Percentiles rank a stretch among this genome's conserved stretches.
These are phyloP conservation scores for Gossypium laxum DNA, from an alignment of 441 rosid species.

Conservation along the genomic window DNA sequence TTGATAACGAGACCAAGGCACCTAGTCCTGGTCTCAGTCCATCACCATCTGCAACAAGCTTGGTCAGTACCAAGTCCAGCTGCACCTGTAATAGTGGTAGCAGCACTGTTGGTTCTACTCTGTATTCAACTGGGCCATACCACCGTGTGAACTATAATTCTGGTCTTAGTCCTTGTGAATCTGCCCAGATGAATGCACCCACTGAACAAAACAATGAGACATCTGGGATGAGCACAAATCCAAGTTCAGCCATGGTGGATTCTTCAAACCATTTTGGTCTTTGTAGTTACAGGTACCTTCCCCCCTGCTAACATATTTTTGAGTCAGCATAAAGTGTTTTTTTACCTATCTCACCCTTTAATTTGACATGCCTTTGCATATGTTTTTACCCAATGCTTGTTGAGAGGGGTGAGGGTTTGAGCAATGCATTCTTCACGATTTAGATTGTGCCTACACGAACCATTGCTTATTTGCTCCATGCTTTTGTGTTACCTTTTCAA, in stretches of 20 bases:
- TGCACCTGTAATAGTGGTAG: conserved; percentile 45
- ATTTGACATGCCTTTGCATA: background rate
- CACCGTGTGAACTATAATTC: conserved; percentile 32
- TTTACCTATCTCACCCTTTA: background rate
- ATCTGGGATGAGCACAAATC: conserved; percentile 25
- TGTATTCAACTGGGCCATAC: conserved; percentile 32
- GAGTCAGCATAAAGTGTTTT: background rate
- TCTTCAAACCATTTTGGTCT: conserved; percentile 36
- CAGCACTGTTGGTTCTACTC: conserved; percentile 39
- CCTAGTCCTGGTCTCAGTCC: conserved; percentile 39
- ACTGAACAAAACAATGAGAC: conserved; percentile 28
- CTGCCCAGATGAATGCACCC: conserved; percentile 30
- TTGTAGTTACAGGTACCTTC: conserved; percentile 39
- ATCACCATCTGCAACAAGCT: conserved; percentile 48
- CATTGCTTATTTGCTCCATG: background rate
- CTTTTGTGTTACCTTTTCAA: background rate
- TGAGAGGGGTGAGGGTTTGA: background rate
- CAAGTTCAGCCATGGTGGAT: conserved; percentile 22
- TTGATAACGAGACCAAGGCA: conserved; percentile 35
- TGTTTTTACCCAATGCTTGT: background rate
- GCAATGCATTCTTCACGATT: background rate
- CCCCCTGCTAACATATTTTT: background rate
- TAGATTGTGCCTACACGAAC: background rate
- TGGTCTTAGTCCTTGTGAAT: conserved; percentile 24
- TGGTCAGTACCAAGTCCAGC: conserved; percentile 43